Percentiles rank a stretch among this genome's conserved stretches.
Evolutionary conservation across 352 stramenopile genomes (phyloP).

Genomic region (Phytophthora crassamura): DNA sequence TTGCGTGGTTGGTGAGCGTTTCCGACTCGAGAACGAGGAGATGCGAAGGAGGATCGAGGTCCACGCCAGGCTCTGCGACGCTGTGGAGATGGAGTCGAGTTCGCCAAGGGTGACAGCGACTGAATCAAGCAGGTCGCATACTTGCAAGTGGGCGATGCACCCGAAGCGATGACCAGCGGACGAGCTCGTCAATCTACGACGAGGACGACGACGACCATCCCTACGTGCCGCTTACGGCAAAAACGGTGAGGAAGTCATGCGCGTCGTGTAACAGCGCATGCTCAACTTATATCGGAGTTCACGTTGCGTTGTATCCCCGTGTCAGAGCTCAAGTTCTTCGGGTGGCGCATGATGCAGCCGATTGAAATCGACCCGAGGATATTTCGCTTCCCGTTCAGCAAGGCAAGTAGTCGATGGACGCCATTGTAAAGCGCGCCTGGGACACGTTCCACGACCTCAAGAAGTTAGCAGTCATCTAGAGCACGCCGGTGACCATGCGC

Average conservation of each 20-base stretch:
- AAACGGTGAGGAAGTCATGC: constrained; percentile 39
- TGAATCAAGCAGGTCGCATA: constrained; percentile 10
- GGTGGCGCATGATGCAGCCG: constrained; percentile 43
- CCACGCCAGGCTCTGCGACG: constrained; percentile 35
- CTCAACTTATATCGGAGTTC: constrained; percentile 44
- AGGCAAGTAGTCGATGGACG: constrained; percentile 51
- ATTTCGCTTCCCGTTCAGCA: constrained; percentile 54
- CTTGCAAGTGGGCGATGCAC: not conserved
- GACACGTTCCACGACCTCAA: constrained; percentile 43
- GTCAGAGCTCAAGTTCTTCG: constrained; percentile 44
- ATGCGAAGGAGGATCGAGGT: constrained; percentile 42
- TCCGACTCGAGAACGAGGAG: constrained; percentile 46
- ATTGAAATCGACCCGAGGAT: constrained; percentile 27
- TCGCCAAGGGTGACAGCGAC: constrained; percentile 7
- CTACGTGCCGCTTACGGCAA: constrained; percentile 38
- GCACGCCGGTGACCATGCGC: constrained; percentile 41
- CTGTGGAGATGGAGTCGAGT: constrained; percentile 36
- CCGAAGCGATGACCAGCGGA: constrained; percentile 5
- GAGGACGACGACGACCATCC: constrained; percentile 43
- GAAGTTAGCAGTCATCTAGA: constrained; percentile 51
- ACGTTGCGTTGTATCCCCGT: constrained; percentile 34
- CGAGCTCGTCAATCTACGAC: constrained; percentile 43
- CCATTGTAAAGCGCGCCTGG: constrained; percentile 51
- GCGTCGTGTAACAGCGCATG: constrained; percentile 42
- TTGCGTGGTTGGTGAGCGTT: constrained; percentile 39